phyloP scores from a whole-genome alignment of 352 stramenopile species.

The Peronospora tabacina region DNA sequence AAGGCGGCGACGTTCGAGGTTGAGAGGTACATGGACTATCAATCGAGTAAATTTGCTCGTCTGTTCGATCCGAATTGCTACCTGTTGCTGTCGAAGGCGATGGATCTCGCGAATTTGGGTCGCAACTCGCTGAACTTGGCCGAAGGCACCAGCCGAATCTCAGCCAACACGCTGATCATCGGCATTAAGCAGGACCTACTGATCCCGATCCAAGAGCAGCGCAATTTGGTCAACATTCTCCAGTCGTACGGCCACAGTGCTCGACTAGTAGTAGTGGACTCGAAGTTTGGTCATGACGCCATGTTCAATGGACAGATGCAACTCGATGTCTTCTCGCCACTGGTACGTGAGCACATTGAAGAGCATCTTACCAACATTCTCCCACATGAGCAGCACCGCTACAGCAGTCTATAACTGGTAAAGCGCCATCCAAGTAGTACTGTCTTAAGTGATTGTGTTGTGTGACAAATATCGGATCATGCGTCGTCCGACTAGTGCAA shows the following conservation, averaged over 20 bases:
- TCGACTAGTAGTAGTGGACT: constrained; percentile 68
- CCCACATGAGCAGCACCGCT: constrained; percentile 64
- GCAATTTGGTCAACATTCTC: constrained; percentile 70
- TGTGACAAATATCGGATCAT: no score
- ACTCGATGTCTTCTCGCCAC: constrained; percentile 57
- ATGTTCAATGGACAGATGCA: constrained; percentile 85
- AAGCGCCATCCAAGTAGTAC: no score
- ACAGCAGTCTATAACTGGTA: constrained; percentile 54
- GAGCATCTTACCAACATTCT: constrained; percentile 46
- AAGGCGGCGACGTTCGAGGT: constrained; percentile 81
- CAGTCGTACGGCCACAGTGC: constrained; percentile 65
- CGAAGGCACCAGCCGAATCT: constrained; percentile 66
- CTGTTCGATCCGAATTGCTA: constrained; percentile 87
- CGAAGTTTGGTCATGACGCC: constrained; percentile 81
- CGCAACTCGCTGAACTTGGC: constrained; percentile 61
- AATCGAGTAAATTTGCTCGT: constrained; percentile 80
- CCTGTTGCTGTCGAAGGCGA: constrained; percentile 80
- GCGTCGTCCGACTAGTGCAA: no score
- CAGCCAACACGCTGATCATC: constrained; percentile 56
- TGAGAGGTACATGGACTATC: constrained; percentile 88
- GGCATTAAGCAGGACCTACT: constrained; percentile 81
- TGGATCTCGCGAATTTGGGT: constrained; percentile 80
- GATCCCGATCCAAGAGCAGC: constrained; percentile 78
- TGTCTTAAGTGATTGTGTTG: no score
- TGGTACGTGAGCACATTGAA: constrained; percentile 66